Evolutionary conservation across 441 rosid species (phyloP), one percentile per base, ranked within the genome.

Genomic region (Adansonia gregorii): DNA sequence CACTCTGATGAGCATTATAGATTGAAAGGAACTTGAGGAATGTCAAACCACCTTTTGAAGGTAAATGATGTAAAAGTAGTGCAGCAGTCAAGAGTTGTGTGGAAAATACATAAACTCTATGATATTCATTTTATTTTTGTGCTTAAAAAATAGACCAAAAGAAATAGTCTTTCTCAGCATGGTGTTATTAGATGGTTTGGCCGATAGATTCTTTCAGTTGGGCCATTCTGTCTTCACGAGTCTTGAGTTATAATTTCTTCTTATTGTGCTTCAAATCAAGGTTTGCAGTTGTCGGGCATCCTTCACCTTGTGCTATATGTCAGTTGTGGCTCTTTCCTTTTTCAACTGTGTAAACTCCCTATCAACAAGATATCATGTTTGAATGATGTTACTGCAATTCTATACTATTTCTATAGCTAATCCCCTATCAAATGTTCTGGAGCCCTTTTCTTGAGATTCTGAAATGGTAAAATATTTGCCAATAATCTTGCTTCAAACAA

Each of bases 301-400:
- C 67, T 27, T 63, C 45, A 3, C 43, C 67, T 63, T 31, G 45
- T 27, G 12, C 41, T 27, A n/a, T 4, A 61, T 61, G 41, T 4
- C 41, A 35, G 41, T 35, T 35, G 41, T 35, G 41, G 41, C 41
- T 35, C 41, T 35, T 35, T 35, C 41, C 41, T 35, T 35, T 35
- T 35, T 35, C 41, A 35, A 35, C 41, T 35, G 41, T 35, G 41
- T 35, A 35, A 35, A 35, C 41, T 6, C 41, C 41, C 41, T 35
- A 35, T 35, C 41, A 35, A 35, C 41, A 35, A 60, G 66, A 60
- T 60, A 24, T 5, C 41, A 24, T 60, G n/a, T 1, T 27, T 60
- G 66, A 60, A 60, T 60, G 66, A 60, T 60, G 66, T 24, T 24
- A 51, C 6, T 63, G 17, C 20, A 15, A 31, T 64, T 64, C 43